These are phyloP conservation scores for Apophysomyces ossiformis DNA, from an alignment of 371 early-diverging fungal genomes.

Conservation along the genomic window DNA sequence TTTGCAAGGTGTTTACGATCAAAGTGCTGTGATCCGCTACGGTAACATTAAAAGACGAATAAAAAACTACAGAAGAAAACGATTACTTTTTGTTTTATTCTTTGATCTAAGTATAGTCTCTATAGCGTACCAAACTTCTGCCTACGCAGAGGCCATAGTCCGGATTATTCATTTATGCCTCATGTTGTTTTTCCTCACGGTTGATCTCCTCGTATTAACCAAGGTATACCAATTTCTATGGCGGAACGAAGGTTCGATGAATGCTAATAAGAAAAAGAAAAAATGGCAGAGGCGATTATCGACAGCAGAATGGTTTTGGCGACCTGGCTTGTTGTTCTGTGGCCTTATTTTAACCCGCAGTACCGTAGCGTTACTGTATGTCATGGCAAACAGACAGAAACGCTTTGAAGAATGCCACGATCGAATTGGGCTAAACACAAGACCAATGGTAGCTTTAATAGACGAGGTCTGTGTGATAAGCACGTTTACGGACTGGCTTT, in stretches of 20 bases:
- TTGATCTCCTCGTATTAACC: conserved; percentile 24
- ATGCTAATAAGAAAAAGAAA: not conserved
- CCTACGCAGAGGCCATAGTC: conserved; percentile 2
- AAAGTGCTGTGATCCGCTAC: not conserved
- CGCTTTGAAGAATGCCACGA: conserved; percentile 9
- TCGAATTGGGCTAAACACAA: not conserved
- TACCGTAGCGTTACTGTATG: conserved; percentile 5
- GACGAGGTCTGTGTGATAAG: not conserved
- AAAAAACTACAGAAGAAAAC: not conserved
- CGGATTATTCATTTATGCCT: not conserved
- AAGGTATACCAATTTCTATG: conserved; percentile 22
- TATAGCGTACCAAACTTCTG: conserved; percentile 10
- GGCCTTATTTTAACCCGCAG: conserved; percentile 19
- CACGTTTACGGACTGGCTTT: not conserved
- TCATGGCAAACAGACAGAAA: conserved; percentile 12
- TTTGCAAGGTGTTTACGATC: not conserved
- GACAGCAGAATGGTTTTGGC: conserved; percentile 31
- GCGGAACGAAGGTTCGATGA: too few species aligned
- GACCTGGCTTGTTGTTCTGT: conserved; percentile 29
- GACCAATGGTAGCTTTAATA: not conserved
- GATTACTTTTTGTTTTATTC: too few species aligned
- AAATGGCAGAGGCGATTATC: conserved; percentile 21
- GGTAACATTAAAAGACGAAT: not conserved
- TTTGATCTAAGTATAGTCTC: not conserved
- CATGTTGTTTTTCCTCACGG: conserved; percentile 18